These are phyloP conservation scores for Chenopodium quinoa DNA, from an alignment of 148 eudicot genomes.

Conservation along the genomic window DNA sequence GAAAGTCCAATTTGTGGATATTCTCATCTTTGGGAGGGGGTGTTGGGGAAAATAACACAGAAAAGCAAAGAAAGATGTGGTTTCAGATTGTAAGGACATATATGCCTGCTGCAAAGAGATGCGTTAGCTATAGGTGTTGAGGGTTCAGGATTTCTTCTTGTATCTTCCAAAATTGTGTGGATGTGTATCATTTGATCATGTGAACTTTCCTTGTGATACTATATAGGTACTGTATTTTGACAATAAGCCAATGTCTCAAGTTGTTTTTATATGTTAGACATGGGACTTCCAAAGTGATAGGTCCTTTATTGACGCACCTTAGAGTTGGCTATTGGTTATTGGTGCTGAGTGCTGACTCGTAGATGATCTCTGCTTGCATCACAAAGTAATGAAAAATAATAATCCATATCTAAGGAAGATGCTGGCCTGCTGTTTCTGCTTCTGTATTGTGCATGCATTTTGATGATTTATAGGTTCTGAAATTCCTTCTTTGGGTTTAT, in stretches of 20 bases:
- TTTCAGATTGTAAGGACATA: not conserved
- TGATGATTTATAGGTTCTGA: not conserved
- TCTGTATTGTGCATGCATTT: constrained; percentile 1
- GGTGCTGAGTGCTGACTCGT: not conserved
- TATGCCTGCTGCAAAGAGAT: not conserved
- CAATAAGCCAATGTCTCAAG: not conserved
- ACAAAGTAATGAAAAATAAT: not conserved
- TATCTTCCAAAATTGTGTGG: not conserved
- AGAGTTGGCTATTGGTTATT: not conserved
- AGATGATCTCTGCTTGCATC: not conserved
- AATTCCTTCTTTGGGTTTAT: not conserved
- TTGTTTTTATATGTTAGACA: not conserved
- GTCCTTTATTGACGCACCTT: not conserved
- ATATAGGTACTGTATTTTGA: not conserved
- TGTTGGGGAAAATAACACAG: not conserved
- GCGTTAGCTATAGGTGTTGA: not conserved
- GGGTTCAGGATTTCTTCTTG: not conserved
- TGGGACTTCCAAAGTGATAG: not conserved
- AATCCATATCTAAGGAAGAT: not conserved
- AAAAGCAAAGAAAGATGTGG: not conserved
- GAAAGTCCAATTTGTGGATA: not conserved
- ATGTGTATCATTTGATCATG: not conserved
- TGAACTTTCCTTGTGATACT: not conserved
- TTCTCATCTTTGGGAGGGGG: not conserved
- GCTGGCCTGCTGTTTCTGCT: not conserved